Percentiles rank a stretch among this genome's conserved stretches.
These are phyloP conservation scores for Discostella pseudostelligera DNA, from an alignment of 108 stramenopile genomes.

Conservation along the genomic window DNA sequence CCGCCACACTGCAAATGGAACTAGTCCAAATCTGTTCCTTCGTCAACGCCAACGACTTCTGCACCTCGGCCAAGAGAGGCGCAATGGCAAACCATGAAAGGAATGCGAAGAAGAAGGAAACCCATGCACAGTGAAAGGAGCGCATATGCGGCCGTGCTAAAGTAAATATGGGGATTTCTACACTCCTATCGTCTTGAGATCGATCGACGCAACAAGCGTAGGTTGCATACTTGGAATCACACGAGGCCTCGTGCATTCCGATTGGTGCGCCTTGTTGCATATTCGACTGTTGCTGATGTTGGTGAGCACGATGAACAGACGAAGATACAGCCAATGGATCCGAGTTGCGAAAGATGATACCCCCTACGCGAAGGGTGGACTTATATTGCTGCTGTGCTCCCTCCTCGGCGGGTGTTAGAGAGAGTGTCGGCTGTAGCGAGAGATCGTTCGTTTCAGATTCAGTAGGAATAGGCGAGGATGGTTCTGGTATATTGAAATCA, in stretches of 20 bases:
- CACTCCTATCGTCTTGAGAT: slow-evolving; percentile 52
- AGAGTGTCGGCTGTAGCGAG: neutral
- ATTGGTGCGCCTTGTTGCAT: neutral
- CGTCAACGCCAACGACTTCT: slow-evolving; percentile 47
- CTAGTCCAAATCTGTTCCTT: slow-evolving; percentile 62
- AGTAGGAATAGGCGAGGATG: neutral
- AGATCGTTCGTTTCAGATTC: neutral
- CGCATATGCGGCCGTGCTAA: slow-evolving; percentile 81
- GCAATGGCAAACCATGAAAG: slow-evolving; percentile 67
- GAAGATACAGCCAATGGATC: neutral
- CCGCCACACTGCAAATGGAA: slow-evolving; percentile 57
- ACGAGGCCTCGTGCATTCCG: slow-evolving; percentile 38
- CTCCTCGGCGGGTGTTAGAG: neutral
- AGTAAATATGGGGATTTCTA: slow-evolving; percentile 50
- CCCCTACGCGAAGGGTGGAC: slow-evolving; percentile 30
- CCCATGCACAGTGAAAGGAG: slow-evolving; percentile 82
- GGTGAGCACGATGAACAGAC: neutral
- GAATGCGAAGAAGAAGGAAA: slow-evolving; percentile 67
- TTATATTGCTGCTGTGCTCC: slow-evolving; percentile 3
- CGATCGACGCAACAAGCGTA: slow-evolving; percentile 59
- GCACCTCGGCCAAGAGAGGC: slow-evolving; percentile 66
- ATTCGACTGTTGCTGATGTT: slow-evolving; percentile 17
- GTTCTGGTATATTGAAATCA: too few relatives aligned
- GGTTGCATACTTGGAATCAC: slow-evolving; percentile 61
- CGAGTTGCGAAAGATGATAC: slow-evolving; percentile 12